A percentile compares a stretch with the other conserved stretches of the same genome.
Conservation (phyloP, 441 rosid genomes). For the Adansonia rubrostipa region DNA sequence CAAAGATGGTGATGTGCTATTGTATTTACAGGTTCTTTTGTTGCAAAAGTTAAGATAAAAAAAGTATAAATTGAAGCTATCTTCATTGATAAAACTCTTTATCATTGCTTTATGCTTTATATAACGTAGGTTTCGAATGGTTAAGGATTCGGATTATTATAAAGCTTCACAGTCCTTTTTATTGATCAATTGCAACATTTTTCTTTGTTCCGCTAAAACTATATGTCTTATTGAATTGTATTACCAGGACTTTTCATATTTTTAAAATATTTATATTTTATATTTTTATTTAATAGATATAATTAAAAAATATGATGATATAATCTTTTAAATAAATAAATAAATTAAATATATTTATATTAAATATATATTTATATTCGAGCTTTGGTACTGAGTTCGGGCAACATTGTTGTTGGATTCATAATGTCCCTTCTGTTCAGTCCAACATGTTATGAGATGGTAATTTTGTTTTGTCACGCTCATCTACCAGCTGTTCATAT, state of each 20-base stretch:
- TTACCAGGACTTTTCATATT: not conserved
- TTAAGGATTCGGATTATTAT: not conserved
- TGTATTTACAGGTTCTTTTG: not conserved
- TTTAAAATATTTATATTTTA: too few species aligned
- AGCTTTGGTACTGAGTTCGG: too few species aligned
- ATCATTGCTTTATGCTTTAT: not conserved
- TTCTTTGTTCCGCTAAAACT: not conserved
- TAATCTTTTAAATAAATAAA: too few species aligned
- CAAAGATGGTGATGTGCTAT: not conserved
- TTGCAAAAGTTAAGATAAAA: not conserved
- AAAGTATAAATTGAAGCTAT: not conserved
- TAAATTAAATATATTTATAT: too few species aligned
- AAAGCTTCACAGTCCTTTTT: not conserved
- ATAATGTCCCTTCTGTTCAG: too few species aligned
- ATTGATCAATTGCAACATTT: not conserved
- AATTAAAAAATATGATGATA: too few species aligned
- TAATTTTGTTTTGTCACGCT: too few species aligned
- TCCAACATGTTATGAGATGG: too few species aligned
- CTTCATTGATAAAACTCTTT: not conserved
- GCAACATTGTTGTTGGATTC: too few species aligned
- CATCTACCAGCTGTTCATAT: too few species aligned
- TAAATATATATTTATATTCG: too few species aligned
- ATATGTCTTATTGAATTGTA: not conserved
- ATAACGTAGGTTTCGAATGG: not conserved
- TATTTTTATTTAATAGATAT: too few species aligned